A percentile compares a stretch with the other conserved stretches of the same genome.
Conservation (phyloP, 2,329 filamentous ascomycete species). For the Phaeosphaeria sp. region DNA sequence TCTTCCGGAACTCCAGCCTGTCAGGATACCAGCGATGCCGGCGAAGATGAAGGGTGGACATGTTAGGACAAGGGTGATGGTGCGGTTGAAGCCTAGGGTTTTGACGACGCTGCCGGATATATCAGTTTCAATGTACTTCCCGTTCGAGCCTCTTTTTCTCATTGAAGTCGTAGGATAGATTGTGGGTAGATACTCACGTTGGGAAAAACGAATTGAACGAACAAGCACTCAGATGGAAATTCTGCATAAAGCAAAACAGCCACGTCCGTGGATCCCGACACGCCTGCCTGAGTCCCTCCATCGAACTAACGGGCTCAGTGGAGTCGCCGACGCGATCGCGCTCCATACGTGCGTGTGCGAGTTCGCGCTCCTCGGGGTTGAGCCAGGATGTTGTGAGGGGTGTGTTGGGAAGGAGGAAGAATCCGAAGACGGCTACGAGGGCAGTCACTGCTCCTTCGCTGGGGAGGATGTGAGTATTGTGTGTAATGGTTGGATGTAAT, state of each 20-base stretch:
- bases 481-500: no score
- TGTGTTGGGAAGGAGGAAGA: constrained; percentile 37
- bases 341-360: constrained; percentile 46
- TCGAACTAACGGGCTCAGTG: constrained; percentile 26
- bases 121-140: no score
- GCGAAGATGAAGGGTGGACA: constrained; percentile 59
- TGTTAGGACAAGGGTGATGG: constrained; percentile 44
- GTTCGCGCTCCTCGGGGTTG: constrained; percentile 53
- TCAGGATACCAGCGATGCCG: constrained; percentile 55
- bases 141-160: no score
- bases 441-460: constrained; percentile 36
- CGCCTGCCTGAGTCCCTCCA: constrained; percentile 38
- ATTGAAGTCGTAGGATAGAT: no score
- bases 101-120: constrained; percentile 35
- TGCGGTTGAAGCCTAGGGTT: constrained; percentile 47
- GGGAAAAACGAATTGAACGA: constrained; percentile 45
- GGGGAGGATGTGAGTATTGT: constrained; percentile 1
- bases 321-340: constrained; percentile 59
- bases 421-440: constrained; percentile 36
- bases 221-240: constrained; percentile 36
- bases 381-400: constrained; percentile 55
- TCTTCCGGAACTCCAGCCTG: constrained; percentile 59
- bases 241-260: constrained; percentile 44
- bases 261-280: constrained; percentile 36
- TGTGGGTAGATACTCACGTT: constrained; percentile 34